phyloP scores from a whole-genome alignment of 2,329 filamentous ascomycete genomes.

The Cytospora leucostoma region DNA sequence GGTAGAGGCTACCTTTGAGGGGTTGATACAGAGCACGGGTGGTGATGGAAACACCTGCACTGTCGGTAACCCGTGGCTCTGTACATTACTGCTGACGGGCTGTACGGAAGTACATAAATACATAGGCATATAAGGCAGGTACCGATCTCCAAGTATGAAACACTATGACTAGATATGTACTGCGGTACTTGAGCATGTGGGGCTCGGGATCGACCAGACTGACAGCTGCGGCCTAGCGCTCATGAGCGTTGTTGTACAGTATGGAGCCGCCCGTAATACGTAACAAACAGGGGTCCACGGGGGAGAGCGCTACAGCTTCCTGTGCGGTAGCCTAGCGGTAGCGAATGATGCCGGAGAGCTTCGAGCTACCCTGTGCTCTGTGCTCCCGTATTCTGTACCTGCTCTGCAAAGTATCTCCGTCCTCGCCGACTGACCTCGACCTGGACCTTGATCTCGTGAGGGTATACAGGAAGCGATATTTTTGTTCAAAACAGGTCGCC shows the following conservation, averaged over 20 bases:
- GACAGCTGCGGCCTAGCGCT: slow-evolving; percentile 14
- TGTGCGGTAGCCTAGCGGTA: too few relatives aligned
- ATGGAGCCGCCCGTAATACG: not conserved
- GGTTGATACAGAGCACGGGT: not conserved
- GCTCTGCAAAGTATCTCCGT: not conserved
- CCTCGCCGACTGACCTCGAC: not conserved
- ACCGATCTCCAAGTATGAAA: too few relatives aligned
- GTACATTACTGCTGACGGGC: too few relatives aligned
- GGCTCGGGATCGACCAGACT: not conserved
- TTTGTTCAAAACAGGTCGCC: slow-evolving; percentile 15
- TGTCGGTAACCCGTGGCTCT: too few relatives aligned
- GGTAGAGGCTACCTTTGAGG: not conserved
- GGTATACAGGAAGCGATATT: not conserved
- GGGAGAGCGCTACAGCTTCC: too few relatives aligned
- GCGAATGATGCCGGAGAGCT: not conserved
- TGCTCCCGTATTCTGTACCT: too few relatives aligned
- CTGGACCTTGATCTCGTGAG: not conserved
- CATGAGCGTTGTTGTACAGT: not conserved
- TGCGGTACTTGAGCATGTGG: not conserved
- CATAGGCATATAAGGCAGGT: too few relatives aligned
- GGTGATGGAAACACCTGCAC: too few relatives aligned
- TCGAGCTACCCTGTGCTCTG: not conserved
- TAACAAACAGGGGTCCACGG: not conserved
- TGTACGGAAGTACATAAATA: too few relatives aligned
- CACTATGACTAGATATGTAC: not conserved